Conservation (phyloP, 148 eudicot genomes). For the Camellia japonica region DNA sequence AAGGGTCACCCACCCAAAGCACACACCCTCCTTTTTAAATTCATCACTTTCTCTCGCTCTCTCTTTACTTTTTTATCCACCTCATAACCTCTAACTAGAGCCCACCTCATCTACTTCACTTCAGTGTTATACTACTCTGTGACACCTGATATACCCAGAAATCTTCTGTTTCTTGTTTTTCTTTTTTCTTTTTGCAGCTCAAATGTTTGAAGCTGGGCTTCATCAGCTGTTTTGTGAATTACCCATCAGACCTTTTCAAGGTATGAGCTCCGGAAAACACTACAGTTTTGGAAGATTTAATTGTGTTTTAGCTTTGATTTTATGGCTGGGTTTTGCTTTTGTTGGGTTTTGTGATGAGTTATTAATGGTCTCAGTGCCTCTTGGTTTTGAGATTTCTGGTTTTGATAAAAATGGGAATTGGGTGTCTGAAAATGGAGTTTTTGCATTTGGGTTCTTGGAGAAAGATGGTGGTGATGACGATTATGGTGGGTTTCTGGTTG, state of each 20-base stretch:
- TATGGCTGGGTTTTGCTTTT: slow-evolving; percentile 33
- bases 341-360: slow-evolving; percentile 41
- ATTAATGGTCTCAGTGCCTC: slow-evolving; percentile 34
- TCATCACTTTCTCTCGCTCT: not conserved
- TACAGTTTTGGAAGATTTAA: slow-evolving; percentile 11
- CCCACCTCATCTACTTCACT: slow-evolving; percentile 16
- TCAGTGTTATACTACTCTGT: not conserved
- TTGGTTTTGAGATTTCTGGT: slow-evolving; percentile 53
- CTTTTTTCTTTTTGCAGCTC: not conserved
- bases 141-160: not conserved
- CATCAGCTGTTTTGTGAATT: slow-evolving; percentile 14
- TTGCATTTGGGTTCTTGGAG: slow-evolving; percentile 60
- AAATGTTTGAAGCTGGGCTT: slow-evolving; percentile 33
- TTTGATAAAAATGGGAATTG: slow-evolving; percentile 33
- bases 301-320: slow-evolving; percentile 18
- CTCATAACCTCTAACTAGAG: slow-evolving; percentile 3
- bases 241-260: slow-evolving; percentile 26
- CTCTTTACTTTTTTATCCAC: slow-evolving; percentile 21
- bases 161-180: not conserved
- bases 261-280: slow-evolving; percentile 31
- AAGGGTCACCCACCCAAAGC: slow-evolving; percentile 12
- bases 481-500: slow-evolving; percentile 43
- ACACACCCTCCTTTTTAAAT: not conserved
- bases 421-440: slow-evolving; percentile 63
- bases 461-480: slow-evolving; percentile 30